Evolutionary conservation across 2,329 filamentous ascomycete genomes (phyloP), one percentile per base, ranked within the genome.

Genomic region (Fusarium newnesense): DNA sequence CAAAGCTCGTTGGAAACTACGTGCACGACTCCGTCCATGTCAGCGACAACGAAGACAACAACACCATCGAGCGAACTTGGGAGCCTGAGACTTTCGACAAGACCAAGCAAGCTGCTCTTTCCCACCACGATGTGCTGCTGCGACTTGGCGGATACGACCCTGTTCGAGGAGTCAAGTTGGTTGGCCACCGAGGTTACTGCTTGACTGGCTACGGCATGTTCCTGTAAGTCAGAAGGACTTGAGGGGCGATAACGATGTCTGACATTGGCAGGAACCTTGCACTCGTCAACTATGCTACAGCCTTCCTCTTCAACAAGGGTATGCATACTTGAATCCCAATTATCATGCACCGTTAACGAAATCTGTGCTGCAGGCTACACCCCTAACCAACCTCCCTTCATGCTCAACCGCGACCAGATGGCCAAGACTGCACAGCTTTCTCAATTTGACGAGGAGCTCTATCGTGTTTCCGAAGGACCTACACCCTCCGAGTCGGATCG

Each of bases 391-490:
- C 93, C 96, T 4, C 95, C 95, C 4, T 95, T 94, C 80, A 97
- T 99, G 87, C 97, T 98, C 94, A 89, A 96, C 72, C 93, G 94
- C 83, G 94, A 97, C 57, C 92, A 94, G 82, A 99, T 99, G 96
- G 95, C 93, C 69, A 98, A 98, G 87, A 99, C 96, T 0, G 96
- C 96, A 5, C 96, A 99, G 84, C 90, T 99, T 32, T 95, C 96
- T 76, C 94, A 98, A 79, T 99, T 99, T 79, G 96, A 99, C 80
- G 96, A 98, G 82, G 96, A 98, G 83, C 87, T 99, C 58, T 99
- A 99, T 88, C 98, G 98, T 85, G 96, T 99, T 30, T 91, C 96
- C 75, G 93, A 93, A 81, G 93, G 94, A 67, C 94, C 97, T 77
- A 91, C 94, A 72, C 90, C 94, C 77, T 94, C 94, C 73, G 90